Conservation (phyloP, 2,329 filamentous ascomycete genomes). For the Cladophialophora immunda region DNA sequence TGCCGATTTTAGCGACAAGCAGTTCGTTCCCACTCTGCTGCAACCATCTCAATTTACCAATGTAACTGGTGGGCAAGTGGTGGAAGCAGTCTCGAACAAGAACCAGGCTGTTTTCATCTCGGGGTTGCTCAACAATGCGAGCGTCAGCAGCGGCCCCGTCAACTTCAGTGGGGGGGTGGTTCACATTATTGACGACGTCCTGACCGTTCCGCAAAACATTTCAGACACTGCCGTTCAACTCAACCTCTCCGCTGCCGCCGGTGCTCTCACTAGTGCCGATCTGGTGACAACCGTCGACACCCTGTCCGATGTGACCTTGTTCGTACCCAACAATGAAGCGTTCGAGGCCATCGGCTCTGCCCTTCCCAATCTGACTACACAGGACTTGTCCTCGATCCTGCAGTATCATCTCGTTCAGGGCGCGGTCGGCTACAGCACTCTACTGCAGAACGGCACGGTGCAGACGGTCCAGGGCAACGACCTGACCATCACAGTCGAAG, state of each 20-base stretch:
- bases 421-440: constrained; percentile 61
- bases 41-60: constrained; percentile 63
- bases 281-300: constrained; percentile 34
- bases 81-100: constrained; percentile 54
- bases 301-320: constrained; percentile 66
- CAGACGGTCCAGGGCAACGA: constrained; percentile 58
- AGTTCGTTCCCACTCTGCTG: constrained; percentile 60
- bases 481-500: constrained; percentile 58
- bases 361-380: constrained; percentile 56
- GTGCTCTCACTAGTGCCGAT: constrained; percentile 56
- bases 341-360: constrained; percentile 66
- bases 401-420: constrained; percentile 71
- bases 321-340: constrained; percentile 69
- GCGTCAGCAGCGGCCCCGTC: constrained; percentile 60
- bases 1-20: constrained; percentile 39
- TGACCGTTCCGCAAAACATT: constrained; percentile 57
- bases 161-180: constrained; percentile 57
- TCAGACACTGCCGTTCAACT: constrained; percentile 52
- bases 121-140: constrained; percentile 60
- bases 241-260: constrained; percentile 58
- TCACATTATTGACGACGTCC: constrained; percentile 61
- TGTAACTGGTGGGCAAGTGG: constrained; percentile 67
- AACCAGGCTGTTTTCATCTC: constrained; percentile 61
- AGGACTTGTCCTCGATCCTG: constrained; percentile 63
- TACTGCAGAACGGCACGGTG: constrained; percentile 49